Percentiles rank a stretch among this genome's conserved stretches.
Conservation (phyloP, 371 early-diverging fungal genomes). For the Mucor circinelloides region DNA sequence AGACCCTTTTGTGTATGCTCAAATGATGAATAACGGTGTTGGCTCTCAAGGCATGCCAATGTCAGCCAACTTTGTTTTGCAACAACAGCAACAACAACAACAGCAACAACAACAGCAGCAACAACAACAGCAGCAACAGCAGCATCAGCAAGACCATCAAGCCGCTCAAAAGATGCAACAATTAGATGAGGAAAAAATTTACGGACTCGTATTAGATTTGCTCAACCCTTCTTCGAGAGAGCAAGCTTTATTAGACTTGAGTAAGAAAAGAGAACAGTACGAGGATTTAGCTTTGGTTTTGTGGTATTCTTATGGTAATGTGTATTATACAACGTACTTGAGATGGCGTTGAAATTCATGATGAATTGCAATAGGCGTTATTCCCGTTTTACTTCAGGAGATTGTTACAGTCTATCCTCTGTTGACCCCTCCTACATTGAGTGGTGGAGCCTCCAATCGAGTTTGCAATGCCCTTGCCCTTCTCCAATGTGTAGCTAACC, state of each 20-base stretch:
- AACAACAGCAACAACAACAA: conserved; percentile 19
- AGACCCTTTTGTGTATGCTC: conserved; percentile 34
- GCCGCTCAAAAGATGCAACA: conserved; percentile 48
- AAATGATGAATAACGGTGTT: conserved; percentile 29
- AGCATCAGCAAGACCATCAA: conserved; percentile 26
- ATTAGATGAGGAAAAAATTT: conserved; percentile 81
- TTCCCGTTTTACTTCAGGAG: conserved; percentile 93
- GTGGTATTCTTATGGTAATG: conserved; percentile 93
- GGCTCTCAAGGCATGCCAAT: conserved; percentile 20
- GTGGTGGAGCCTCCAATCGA: conserved; percentile 88
- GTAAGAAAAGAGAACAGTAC: conserved; percentile 92
- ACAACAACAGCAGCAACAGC: conserved; percentile 27
- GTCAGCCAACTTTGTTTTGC: conserved; percentile 20
- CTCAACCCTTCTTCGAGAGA: conserved; percentile 80
- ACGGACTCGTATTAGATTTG: conserved; percentile 86
- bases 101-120: conserved; percentile 22
- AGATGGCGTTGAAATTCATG: not conserved
- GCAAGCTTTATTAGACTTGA: conserved; percentile 88
- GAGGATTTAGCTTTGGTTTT: conserved; percentile 93
- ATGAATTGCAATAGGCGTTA: conserved; percentile 66
- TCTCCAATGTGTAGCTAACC: conserved; percentile 95
- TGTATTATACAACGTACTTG: not conserved
- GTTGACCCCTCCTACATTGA: conserved; percentile 85
- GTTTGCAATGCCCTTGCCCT: conserved; percentile 97
- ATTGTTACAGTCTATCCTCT: conserved; percentile 93